These are phyloP conservation scores for Penicillium brasilianum DNA, from an alignment of 2,329 filamentous ascomycete genomes.

Conservation along the genomic window DNA sequence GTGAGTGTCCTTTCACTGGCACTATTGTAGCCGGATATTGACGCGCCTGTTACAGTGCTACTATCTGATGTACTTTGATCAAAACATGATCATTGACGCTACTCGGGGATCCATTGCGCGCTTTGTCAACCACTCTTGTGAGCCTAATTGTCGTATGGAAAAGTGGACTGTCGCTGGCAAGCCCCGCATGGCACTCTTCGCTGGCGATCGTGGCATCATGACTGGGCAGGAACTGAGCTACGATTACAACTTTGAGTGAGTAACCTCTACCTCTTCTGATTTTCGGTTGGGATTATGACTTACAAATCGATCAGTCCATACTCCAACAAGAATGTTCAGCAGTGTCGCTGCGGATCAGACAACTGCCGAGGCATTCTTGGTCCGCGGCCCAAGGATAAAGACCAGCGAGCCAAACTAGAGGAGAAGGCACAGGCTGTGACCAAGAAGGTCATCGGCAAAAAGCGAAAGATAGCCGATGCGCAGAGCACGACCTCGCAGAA, in stretches of 20 bases:
- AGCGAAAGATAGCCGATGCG: constrained; percentile 40
- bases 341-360: constrained; percentile 65
- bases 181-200: constrained; percentile 95
- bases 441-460: constrained; percentile 33
- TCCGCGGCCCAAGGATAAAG: constrained; percentile 58
- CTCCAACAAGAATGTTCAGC: constrained; percentile 66
- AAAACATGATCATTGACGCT: constrained; percentile 98
- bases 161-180: constrained; percentile 96
- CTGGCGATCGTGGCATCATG: constrained; percentile 85
- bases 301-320: constrained; percentile 51
- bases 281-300: constrained; percentile 11
- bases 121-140: constrained; percentile 97
- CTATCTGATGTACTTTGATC: constrained; percentile 98
- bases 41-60: constrained; percentile 69
- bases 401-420: constrained; percentile 41
- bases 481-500: constrained; percentile 34
- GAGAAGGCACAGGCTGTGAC: constrained; percentile 29
- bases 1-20: constrained; percentile 55
- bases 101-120: constrained; percentile 94
- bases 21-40: constrained; percentile 13
- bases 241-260: constrained; percentile 77
- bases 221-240: constrained; percentile 97
- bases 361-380: constrained; percentile 67
- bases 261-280: constrained; percentile 8
- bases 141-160: constrained; percentile 96